A percentile compares a stretch with the other conserved stretches of the same genome.
phyloP scores from a whole-genome alignment of 164 flowering plant species.

The Nymphaea colorata region DNA sequence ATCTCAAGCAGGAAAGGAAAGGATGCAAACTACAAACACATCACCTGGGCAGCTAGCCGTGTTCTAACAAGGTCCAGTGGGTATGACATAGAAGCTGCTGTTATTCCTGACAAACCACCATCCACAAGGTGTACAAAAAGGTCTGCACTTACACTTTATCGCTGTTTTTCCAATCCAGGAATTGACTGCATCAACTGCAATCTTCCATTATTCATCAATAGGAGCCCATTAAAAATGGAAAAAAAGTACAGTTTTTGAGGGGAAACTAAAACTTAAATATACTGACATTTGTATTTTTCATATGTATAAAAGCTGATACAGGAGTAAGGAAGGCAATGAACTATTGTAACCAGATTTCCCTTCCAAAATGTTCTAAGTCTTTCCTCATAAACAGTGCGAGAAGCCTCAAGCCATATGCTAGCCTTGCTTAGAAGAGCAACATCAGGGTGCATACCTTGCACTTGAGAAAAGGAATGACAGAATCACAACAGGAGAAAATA shows the following conservation, averaged over 20 bases:
- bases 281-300: conserved; percentile 66
- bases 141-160: conserved; percentile 19
- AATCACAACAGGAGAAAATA: no score
- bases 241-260: background rate
- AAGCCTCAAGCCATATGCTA: conserved; percentile 68
- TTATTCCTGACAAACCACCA: conserved; percentile 72
- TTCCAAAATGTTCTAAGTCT: conserved; percentile 84
- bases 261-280: no score
- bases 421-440: conserved; percentile 40
- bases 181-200: conserved; percentile 38
- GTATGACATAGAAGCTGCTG: conserved; percentile 62
- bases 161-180: conserved; percentile 24
- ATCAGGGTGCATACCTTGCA: conserved; percentile 87
- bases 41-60: conserved; percentile 78
- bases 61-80: conserved; percentile 77
- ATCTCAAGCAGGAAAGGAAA: no score
- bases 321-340: conserved; percentile 86
- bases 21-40: no score
- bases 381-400: conserved; percentile 56
- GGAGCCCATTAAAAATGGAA: background rate
- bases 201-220: background rate
- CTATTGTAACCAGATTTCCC: conserved; percentile 77
- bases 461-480: conserved; percentile 16
- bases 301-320: conserved; percentile 70
- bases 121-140: conserved; percentile 41